These are phyloP conservation scores for Cyclotella distinguenda DNA, from an alignment of 108 stramenopile genomes.

Conservation along the genomic window DNA sequence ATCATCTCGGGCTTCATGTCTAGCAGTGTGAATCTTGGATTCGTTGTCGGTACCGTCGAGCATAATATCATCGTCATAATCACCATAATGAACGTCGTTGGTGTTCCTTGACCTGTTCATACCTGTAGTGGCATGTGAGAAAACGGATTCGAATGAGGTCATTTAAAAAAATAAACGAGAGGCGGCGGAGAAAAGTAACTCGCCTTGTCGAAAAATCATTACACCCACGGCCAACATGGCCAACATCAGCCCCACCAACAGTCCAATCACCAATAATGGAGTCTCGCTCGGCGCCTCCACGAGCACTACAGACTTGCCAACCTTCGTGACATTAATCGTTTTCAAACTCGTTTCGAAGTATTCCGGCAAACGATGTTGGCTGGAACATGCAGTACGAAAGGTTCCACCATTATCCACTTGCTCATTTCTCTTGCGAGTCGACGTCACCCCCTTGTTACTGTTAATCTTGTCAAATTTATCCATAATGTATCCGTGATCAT, in stretches of 20 bases:
- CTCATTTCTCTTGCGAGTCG: neutral
- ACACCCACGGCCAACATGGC: conserved; percentile 2
- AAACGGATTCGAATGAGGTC: too few species aligned
- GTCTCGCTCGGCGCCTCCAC: neutral
- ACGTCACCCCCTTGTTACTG: conserved; percentile 12
- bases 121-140: neutral
- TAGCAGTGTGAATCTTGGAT: too few species aligned
- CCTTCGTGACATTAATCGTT: neutral
- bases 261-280: neutral
- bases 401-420: neutral
- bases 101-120: too few species aligned
- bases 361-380: conserved; percentile 2
- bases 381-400: conserved; percentile 12
- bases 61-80: too few species aligned
- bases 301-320: neutral
- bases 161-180: too few species aligned
- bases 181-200: neutral
- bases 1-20: too few species aligned
- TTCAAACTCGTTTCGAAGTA: conserved; percentile 14
- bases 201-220: conserved; percentile 9
- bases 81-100: too few species aligned
- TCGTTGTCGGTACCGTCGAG: too few species aligned
- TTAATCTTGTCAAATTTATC: conserved; percentile 20
- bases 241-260: conserved; percentile 1
- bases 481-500: conserved; percentile 1